These are phyloP conservation scores for Lactarius tabidus DNA, from an alignment of 768 basidiomycete genomes.

Conservation along the genomic window DNA sequence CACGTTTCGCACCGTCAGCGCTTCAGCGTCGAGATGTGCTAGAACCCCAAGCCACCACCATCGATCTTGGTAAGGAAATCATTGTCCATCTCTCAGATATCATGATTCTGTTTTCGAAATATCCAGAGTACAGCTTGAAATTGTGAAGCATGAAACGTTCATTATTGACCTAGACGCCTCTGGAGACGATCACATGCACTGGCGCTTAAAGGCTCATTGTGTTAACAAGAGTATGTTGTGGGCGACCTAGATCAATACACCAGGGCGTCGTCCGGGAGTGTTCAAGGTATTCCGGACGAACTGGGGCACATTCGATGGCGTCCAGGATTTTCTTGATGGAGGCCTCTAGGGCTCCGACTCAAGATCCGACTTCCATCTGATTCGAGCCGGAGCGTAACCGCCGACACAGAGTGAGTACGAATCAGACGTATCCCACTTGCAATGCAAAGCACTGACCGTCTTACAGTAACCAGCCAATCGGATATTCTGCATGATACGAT, in stretches of 20 bases:
- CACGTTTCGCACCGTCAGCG: neutral
- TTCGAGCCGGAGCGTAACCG: neutral
- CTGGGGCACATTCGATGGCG: neutral
- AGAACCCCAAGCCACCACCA: neutral
- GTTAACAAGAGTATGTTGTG: neutral
- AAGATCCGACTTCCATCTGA: neutral
- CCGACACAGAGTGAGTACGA: neutral
- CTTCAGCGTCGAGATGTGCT: neutral
- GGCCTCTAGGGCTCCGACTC: neutral
- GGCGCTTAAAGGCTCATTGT: conserved; percentile 1
- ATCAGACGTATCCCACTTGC: neutral
- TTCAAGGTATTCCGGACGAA: neutral
- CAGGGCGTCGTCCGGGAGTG: neutral
- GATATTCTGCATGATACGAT: neutral
- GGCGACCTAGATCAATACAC: neutral
- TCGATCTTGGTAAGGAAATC: neutral
- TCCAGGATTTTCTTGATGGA: conserved; percentile 2
- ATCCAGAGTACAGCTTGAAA: neutral
- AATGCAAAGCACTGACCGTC: neutral
- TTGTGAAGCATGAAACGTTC: conserved; percentile 6
- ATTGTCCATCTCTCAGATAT: neutral
- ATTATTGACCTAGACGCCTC: neutral
- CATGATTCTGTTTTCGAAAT: neutral
- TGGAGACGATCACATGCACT: neutral
- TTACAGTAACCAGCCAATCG: neutral